Percentiles rank a stretch among this genome's conserved stretches.
Evolutionary conservation across 1,284 basidiomycete species (phyloP).

Genomic region (Boletus hoseneyae): DNA sequence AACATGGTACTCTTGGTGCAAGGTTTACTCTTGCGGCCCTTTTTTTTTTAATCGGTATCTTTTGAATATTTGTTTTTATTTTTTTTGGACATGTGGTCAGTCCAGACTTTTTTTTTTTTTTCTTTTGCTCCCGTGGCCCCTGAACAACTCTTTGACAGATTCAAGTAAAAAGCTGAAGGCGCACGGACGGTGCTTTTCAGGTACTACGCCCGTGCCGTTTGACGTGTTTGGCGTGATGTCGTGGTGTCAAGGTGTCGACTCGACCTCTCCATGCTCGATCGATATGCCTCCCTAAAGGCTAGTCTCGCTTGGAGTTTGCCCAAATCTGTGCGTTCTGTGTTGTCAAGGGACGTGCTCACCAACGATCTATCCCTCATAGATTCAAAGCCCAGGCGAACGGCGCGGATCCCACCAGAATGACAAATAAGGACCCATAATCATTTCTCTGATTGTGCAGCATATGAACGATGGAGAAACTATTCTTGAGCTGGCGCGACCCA

Average conservation of each 20-base stretch:
- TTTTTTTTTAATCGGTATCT: too few relatives aligned
- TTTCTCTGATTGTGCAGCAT: too few relatives aligned
- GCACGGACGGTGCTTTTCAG: background rate
- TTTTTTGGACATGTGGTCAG: too few relatives aligned
- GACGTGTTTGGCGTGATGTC: too few relatives aligned
- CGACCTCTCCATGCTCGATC: background rate
- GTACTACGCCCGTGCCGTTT: background rate
- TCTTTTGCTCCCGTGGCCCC: background rate
- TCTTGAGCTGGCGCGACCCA: background rate
- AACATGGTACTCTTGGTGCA: background rate
- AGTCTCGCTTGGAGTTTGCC: too few relatives aligned
- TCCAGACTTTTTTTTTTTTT: background rate
- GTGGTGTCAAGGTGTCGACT: constrained; percentile 3
- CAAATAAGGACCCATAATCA: background rate
- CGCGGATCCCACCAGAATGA: background rate
- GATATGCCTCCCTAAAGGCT: background rate
- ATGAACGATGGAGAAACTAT: background rate
- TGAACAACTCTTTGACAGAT: too few relatives aligned
- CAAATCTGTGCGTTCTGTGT: too few relatives aligned
- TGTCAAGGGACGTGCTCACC: too few relatives aligned
- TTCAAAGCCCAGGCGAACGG: too few relatives aligned
- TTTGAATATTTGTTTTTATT: too few relatives aligned
- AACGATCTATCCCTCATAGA: too few relatives aligned
- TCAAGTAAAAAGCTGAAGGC: too few relatives aligned
- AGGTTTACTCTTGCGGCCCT: background rate